Evolutionary conservation across 140 eudicot species (phyloP).

Genomic region (Ambrosia hybrid): DNA sequence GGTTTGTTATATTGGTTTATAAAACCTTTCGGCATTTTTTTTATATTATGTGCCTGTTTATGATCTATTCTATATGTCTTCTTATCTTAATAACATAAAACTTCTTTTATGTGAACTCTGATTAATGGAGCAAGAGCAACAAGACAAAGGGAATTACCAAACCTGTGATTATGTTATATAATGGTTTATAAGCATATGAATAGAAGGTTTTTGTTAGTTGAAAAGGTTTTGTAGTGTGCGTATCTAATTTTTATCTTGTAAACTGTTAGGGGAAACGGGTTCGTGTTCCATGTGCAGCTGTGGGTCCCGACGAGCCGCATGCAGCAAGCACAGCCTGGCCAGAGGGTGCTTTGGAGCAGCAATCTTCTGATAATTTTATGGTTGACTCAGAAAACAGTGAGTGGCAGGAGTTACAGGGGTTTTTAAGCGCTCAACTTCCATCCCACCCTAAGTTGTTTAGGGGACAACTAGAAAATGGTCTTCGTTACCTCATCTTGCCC

Average conservation of each 20-base stretch:
- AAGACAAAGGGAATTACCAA: neutral
- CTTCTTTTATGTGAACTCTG: neutral
- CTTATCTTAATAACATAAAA: neutral
- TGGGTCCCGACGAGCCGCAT: conserved; percentile 99
- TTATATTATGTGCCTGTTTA: neutral
- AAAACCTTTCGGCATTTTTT: neutral
- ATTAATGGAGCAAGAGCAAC: neutral
- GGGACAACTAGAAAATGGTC: conserved; percentile 91
- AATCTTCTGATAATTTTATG: conserved; percentile 44
- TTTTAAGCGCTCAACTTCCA: conserved; percentile 76
- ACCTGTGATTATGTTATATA: conserved; percentile 1
- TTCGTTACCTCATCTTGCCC: conserved; percentile 90
- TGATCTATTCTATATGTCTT: neutral
- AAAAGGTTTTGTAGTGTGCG: neutral
- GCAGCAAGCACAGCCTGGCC: conserved; percentile 99
- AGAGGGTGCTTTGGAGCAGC: conserved; percentile 78
- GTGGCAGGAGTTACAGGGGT: conserved; percentile 59
- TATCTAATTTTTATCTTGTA: conserved; percentile 27
- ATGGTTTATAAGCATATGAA: neutral
- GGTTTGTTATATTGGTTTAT: neutral
- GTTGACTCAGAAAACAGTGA: conserved; percentile 50
- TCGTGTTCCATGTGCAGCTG: conserved; percentile 65
- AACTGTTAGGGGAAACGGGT: conserved; percentile 47
- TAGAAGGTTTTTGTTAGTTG: conserved; percentile 4
- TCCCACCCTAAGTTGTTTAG: conserved; percentile 86